Base-by-base conservation (phyloP, 176 grass and related monocot species). In the Raddia distichophylla region DNA sequence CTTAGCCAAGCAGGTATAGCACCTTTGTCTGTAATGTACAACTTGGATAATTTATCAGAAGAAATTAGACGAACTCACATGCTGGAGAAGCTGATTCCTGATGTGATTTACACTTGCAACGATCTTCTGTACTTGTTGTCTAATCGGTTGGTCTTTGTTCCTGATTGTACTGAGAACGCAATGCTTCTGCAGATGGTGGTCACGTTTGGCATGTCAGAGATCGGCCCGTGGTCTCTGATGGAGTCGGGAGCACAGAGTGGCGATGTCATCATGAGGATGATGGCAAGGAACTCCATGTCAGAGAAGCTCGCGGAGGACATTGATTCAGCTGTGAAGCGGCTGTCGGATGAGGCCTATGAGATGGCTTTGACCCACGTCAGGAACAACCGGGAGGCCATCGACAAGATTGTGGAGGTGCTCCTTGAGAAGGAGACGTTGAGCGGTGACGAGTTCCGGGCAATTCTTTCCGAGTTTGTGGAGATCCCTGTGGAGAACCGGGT, bases 161-260 rank as follows among this genome's bases (percentile, higher is more conserved):
- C 33, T 4, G 27, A 56, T 76, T 76, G 16, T 80, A 63, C 79
- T 82, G 78, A 80, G 34, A 66, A 35, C 76, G 45, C 14, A 1
- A 50, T 69, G 5, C 10, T 77, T 42, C 42, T 90, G 81, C 89
- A 99, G 96, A 99, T 99, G 96, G 96, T 99, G 14, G 79, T 81
- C 10, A 90, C 96, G 14, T 99, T 99, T 19, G 96, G 96, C 44
- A 99, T 99, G 96, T 99, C 96, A 13, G 91, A 93, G 18, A 95
- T 99, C 3, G 96, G 96, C 6, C 96, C 96, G 18, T 99, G 96
- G 96, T 99, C 96, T 14, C 89, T 99, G 12, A 99, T 99, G 96
- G 96, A 99, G 22, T 58, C 82, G 1, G 79, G 87, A 22, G 89
- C 76, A 27, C 96, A 99, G 68, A 91, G 90, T 72, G 86, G 46